These are phyloP conservation scores for Cercospora sp. DNA, from an alignment of 2,329 filamentous ascomycete species.

Conservation along the genomic window DNA sequence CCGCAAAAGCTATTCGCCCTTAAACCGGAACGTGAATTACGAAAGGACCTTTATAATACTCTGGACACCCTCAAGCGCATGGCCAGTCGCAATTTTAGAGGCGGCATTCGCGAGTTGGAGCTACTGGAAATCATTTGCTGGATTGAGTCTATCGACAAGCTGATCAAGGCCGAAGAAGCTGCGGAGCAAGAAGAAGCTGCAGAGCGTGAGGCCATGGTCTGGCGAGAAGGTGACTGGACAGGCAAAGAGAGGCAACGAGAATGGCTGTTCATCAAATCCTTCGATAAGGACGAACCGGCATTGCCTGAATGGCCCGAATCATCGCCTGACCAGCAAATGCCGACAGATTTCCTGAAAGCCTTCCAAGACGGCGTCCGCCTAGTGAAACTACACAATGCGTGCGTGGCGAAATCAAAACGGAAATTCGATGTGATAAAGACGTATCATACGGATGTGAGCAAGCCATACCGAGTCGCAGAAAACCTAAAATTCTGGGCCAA, in stretches of 20 bases:
- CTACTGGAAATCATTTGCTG: slow-evolving; percentile 72
- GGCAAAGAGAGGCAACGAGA: slow-evolving; percentile 79
- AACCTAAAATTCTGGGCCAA: slow-evolving; percentile 97
- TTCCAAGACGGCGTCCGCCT: slow-evolving; percentile 79
- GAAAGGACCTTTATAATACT: slow-evolving; percentile 78
- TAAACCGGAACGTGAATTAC: slow-evolving; percentile 81
- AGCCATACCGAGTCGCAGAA: slow-evolving; percentile 90
- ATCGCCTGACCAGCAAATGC: slow-evolving; percentile 17
- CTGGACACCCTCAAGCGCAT: slow-evolving; percentile 91
- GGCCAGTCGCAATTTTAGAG: slow-evolving; percentile 81
- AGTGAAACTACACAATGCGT: slow-evolving; percentile 84
- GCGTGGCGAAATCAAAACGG: slow-evolving; percentile 78
- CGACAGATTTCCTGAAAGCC: slow-evolving; percentile 68
- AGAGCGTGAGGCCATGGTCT: slow-evolving; percentile 72
- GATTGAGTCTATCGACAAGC: slow-evolving; percentile 74
- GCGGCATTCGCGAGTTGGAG: slow-evolving; percentile 78
- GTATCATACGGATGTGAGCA: slow-evolving; percentile 89
- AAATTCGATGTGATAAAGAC: slow-evolving; percentile 86
- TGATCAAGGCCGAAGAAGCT: slow-evolving; percentile 74
- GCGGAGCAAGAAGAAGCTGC: slow-evolving; percentile 72
- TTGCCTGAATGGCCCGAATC: slow-evolving; percentile 67
- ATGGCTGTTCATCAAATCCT: slow-evolving; percentile 75
- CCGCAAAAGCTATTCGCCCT: slow-evolving; percentile 83
- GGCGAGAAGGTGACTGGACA: slow-evolving; percentile 72
- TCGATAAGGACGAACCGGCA: slow-evolving; percentile 62